A percentile compares a stretch with the other conserved stretches of the same genome.
Conservation (phyloP, 2,329 filamentous ascomycete genomes). For the Pyrenophora teres region DNA sequence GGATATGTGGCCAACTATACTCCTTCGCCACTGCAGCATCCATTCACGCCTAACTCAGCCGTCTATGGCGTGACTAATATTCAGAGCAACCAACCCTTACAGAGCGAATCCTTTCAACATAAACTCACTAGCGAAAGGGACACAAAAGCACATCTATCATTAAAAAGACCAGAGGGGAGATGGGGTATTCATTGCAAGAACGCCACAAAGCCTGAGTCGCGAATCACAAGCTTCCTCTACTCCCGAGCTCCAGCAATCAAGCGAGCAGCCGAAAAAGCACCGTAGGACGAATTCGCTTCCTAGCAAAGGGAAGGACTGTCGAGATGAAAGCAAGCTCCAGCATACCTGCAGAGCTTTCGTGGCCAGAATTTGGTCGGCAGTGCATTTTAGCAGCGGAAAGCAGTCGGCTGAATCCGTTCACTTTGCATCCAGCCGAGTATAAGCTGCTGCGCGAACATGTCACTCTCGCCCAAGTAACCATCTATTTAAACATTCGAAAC, state of each 20-base stretch:
- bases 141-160: slow-evolving; percentile 11
- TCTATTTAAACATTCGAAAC: slow-evolving; percentile 95
- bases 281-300: slow-evolving; percentile 26
- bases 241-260: slow-evolving; percentile 36
- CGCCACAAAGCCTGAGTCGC: slow-evolving; percentile 28
- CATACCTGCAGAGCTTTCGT: slow-evolving; percentile 75
- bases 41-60: slow-evolving; percentile 31
- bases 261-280: slow-evolving; percentile 23
- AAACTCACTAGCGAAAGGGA: slow-evolving; percentile 15
- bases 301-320: slow-evolving; percentile 26
- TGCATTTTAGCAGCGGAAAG: slow-evolving; percentile 88
- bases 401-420: slow-evolving; percentile 86
- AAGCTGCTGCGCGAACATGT: slow-evolving; percentile 78
- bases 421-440: slow-evolving; percentile 84
- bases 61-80: slow-evolving; percentile 17
- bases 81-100: slow-evolving; percentile 11
- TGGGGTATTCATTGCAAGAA: slow-evolving; percentile 27
- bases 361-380: slow-evolving; percentile 83
- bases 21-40: slow-evolving; percentile 37
- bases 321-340: slow-evolving; percentile 70
- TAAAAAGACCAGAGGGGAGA: slow-evolving; percentile 21
- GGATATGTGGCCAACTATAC: slow-evolving; percentile 34
- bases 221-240: slow-evolving; percentile 39
- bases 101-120: slow-evolving; percentile 17
- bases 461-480: slow-evolving; percentile 86